Base-by-base conservation (phyloP, 176 grass and related monocot genomes). In the Microstegium vimineum region DNA sequence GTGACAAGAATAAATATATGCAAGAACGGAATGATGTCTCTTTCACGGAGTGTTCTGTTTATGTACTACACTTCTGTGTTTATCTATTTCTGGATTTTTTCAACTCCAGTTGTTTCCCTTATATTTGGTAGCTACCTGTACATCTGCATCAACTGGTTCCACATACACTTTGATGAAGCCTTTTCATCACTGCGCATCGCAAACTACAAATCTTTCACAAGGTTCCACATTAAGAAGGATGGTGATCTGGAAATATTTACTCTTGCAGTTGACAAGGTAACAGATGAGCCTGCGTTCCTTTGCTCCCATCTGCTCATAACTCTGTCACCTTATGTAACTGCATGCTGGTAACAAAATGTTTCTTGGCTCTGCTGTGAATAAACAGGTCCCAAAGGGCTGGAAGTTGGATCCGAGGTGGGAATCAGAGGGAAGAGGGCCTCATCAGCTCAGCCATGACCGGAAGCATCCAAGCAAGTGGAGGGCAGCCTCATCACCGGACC, bases 131-230 rank as follows among this genome's bases (percentile, higher is more conserved):
- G 95, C 78, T 98, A 98, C 82, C 69, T 98, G 16, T 98, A 98
- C 68, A 86, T 93, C 45, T 94, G 95, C 79, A 90, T 98, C 90
- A 98, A 98, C 81, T 98, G 95, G 95, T 93, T 98, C 66, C 88
- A 98, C 43, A 86, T 98, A 86, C 90, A 98, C 43, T 98, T 98
- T 76, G 95, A 98, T 64, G 95, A 98, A 89, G 95, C 95, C 34
- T 98, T 98, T 75, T 98, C 95, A 18, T 98, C 95, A 7, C 71
- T 98, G 16, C 95, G 92, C 42, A 98, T 98, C 20, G 95, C 95
- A 57, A 98, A 98, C 85, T 98, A 92, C 78, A 98, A 98, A 88
- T 89, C 95, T 10, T 91, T 98, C 81, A 98, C 92, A n/a, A 89
- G 95, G 46, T 98, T 98, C 73, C 95, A 93, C 69, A 86, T 98